Percentiles rank a stretch among this genome's conserved stretches.
Evolutionary conservation across 192 early-diverging fungal species (phyloP).

Genomic region (Geranomyces michiganensis): DNA sequence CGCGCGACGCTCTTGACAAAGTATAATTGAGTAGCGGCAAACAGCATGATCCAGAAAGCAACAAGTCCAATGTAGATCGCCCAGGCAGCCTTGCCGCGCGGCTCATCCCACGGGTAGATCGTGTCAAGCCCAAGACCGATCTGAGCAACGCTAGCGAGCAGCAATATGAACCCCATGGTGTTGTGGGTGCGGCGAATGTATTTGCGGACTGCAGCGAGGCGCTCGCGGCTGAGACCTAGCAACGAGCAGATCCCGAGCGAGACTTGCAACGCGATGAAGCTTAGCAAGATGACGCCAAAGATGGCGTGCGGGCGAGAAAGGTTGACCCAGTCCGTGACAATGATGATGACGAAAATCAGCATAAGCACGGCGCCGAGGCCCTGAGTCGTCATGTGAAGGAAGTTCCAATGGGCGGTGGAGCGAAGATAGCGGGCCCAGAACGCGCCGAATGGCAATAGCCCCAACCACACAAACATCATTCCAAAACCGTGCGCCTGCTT

Average conservation of each 20-base stretch:
- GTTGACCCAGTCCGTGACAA: slow-evolving; percentile 27
- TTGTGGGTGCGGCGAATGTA: slow-evolving; percentile 26
- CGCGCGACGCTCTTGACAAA: slow-evolving; percentile 6
- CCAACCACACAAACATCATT: slow-evolving; percentile 47
- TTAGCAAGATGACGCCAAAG: slow-evolving; percentile 37
- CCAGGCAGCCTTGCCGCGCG: slow-evolving; percentile 33
- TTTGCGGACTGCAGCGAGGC: slow-evolving; percentile 17
- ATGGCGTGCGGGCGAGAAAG: slow-evolving; percentile 41
- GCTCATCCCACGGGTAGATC: slow-evolving; percentile 42
- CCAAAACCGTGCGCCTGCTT: slow-evolving; percentile 46
- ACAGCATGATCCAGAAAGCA: slow-evolving; percentile 34
- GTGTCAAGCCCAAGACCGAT: slow-evolving; percentile 42
- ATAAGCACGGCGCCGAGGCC: slow-evolving; percentile 26
- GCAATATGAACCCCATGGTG: slow-evolving; percentile 25
- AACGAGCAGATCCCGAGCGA: slow-evolving; percentile 35
- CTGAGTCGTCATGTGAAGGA: slow-evolving; percentile 42
- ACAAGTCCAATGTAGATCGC: slow-evolving; percentile 34
- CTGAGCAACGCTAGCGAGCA: slow-evolving; percentile 37
- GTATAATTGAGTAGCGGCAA: slow-evolving; percentile 23
- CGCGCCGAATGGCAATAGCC: slow-evolving; percentile 38
- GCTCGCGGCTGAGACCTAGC: slow-evolving; percentile 42
- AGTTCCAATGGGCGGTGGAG: slow-evolving; percentile 37
- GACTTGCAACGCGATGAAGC: slow-evolving; percentile 38
- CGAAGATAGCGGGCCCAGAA: slow-evolving; percentile 46
- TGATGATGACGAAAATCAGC: slow-evolving; percentile 32